Conservation (phyloP, 495 filamentous ascomycete species). For the Xylaria castorea region DNA sequence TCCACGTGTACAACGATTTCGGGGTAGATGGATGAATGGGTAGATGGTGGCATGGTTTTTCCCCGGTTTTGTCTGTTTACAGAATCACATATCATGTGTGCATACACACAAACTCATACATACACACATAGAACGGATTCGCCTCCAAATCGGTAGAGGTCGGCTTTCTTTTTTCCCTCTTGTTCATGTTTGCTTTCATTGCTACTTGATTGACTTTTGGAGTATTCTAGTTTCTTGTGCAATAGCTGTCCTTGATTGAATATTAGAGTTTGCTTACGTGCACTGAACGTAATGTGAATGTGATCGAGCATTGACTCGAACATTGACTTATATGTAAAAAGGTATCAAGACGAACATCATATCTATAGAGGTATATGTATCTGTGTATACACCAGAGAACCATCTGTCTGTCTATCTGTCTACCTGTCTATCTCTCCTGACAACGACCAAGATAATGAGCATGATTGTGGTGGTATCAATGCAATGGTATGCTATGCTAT, state of each 20-base stretch:
- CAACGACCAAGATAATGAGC: neutral
- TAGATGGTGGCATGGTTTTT: neutral
- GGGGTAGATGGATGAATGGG: conserved; percentile 1
- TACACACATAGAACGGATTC: conserved; percentile 21
- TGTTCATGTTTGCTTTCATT: neutral
- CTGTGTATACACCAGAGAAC: neutral
- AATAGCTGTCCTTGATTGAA: too few relatives aligned
- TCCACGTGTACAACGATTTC: too few relatives aligned
- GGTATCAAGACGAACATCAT: neutral
- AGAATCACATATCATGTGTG: conserved; percentile 6
- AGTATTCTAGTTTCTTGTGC: too few relatives aligned
- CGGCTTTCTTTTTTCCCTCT: neutral
- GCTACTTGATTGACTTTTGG: neutral
- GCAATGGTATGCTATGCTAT: conserved; percentile 8
- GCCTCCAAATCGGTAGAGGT: conserved; percentile 6
- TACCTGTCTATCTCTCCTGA: neutral
- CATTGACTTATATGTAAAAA: neutral
- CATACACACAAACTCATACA: conserved; percentile 6
- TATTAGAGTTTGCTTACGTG: too few relatives aligned
- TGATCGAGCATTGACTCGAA: too few relatives aligned
- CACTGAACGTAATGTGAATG: too few relatives aligned
- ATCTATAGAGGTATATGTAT: neutral
- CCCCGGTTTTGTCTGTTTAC: conserved; percentile 13
- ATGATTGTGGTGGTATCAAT: neutral
- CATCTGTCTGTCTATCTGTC: neutral